Percentiles rank a stretch among this genome's conserved stretches.
Conservation (phyloP, 192 early-diverging fungal genomes). For the Podila minutissima region DNA sequence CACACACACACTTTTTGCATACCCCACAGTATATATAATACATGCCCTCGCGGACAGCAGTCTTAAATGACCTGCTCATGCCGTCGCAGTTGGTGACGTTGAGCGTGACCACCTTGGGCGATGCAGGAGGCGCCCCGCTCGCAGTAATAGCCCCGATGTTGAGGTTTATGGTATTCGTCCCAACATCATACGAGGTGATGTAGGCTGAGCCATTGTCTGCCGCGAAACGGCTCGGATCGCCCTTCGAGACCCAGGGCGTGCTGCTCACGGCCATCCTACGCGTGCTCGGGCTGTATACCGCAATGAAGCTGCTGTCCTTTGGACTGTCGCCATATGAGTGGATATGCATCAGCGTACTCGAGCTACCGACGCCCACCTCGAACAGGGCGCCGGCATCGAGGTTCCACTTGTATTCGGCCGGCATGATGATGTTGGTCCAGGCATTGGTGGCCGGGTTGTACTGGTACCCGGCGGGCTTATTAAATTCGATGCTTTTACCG, state of each 20-base stretch:
- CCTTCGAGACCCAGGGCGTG: too few species aligned
- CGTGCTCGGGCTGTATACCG: too few species aligned
- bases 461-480: conserved; percentile 8
- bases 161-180: too few species aligned
- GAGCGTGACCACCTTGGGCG: background rate
- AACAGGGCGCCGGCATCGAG: background rate
- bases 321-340: background rate
- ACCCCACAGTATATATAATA: conserved; percentile 10
- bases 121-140: background rate
- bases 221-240: too few species aligned
- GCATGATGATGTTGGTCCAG: conserved; percentile 20
- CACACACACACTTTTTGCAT: background rate
- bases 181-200: too few species aligned
- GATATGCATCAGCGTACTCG: conserved; percentile 10
- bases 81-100: too few species aligned
- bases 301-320: background rate
- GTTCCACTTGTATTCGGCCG: conserved; percentile 10
- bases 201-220: too few species aligned
- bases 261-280: too few species aligned
- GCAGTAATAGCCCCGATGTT: background rate
- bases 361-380: background rate
- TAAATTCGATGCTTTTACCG: background rate
- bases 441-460: conserved; percentile 4
- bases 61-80: background rate
- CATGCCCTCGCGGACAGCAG: background rate